Base-by-base conservation (phyloP, 345 rosid species). In the Linum tenue region DNA sequence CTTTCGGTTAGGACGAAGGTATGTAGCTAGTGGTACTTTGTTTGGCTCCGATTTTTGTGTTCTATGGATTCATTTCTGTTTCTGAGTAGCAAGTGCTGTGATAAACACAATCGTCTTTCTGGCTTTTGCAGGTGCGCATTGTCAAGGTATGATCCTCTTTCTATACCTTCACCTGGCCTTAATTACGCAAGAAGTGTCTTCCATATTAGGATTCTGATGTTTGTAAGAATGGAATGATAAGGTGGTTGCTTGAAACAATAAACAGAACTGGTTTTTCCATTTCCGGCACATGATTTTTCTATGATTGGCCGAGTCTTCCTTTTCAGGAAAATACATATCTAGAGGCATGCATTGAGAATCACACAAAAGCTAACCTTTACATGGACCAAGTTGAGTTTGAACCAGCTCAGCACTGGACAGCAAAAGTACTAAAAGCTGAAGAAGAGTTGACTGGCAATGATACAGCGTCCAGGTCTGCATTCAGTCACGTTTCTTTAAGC, bases 301-400 rank as follows among this genome's bases (percentile, higher is more conserved):
- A 39, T 41, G 11, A 66, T 69, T 64, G 17, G 7, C 36, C 55
- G 40, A 56, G 14, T 68, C 70, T 75, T 65, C 48, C 69, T 48
- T 76, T 69, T 75, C 88, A 94, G 96, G 99, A 91, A 73, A 75
- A 76, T 40, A 91, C 97, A 64, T 89, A 72, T 72, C 74, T 94
- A 70, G 99, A 94, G 79, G 97, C 96, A 43, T 94, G 95, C 79
- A 84, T 94, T 71, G 96, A 91, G 73, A 94, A 91, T 77, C 97
- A 88, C 72, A 89, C 96, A 67, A 94, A 94, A 77, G 71, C 91
- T 53, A 86, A 81, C 79, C 95, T 90, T 75, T 88, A 85, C 60
- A 85, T 94, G 97, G 97, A 91, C 75, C 96, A 85, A 89, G 97
- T 91, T 73, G 97, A 94, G 77, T 94, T 94, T 78, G 99, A 94